Evolutionary conservation across 108 stramenopile species (phyloP).

Genomic region (Cyclotella distinguenda): DNA sequence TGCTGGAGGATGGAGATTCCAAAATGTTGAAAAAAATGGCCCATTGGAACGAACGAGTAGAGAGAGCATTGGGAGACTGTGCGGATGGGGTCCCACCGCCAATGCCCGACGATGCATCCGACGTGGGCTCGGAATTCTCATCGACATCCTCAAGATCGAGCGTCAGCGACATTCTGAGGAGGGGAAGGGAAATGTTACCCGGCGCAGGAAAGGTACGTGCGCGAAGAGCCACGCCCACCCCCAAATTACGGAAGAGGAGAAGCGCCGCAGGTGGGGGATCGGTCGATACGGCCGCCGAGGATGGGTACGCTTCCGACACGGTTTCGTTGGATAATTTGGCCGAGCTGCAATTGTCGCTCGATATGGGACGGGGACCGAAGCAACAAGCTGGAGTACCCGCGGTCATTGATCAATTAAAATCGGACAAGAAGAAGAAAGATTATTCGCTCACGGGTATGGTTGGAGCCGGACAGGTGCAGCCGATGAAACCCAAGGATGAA

Average conservation of each 20-base stretch:
- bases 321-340: slow-evolving; percentile 71
- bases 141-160: slow-evolving; percentile 38
- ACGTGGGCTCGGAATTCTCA: slow-evolving; percentile 28
- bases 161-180: slow-evolving; percentile 55
- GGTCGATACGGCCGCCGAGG: slow-evolving; percentile 53
- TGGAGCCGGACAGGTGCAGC: slow-evolving; percentile 42
- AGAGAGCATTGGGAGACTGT: slow-evolving; percentile 81
- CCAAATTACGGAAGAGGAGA: slow-evolving; percentile 50
- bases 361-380: slow-evolving; percentile 6
- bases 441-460: slow-evolving; percentile 13
- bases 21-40: slow-evolving; percentile 67
- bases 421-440: slow-evolving; percentile 28
- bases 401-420: slow-evolving; percentile 28
- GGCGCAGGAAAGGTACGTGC: slow-evolving; percentile 73
- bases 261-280: slow-evolving; percentile 12
- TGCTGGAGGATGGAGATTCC: slow-evolving; percentile 56
- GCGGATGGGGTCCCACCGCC: slow-evolving; percentile 44
- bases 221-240: slow-evolving; percentile 82
- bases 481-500: slow-evolving; percentile 81
- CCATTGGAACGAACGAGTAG: slow-evolving; percentile 77
- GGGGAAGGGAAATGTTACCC: slow-evolving; percentile 79
- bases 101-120: slow-evolving; percentile 18
- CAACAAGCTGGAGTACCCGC: slow-evolving; percentile 15
- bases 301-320: slow-evolving; percentile 68
- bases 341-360: slow-evolving; percentile 59